phyloP scores from a whole-genome alignment of 306 rosid genomes.

The Clitoria ternatea region DNA sequence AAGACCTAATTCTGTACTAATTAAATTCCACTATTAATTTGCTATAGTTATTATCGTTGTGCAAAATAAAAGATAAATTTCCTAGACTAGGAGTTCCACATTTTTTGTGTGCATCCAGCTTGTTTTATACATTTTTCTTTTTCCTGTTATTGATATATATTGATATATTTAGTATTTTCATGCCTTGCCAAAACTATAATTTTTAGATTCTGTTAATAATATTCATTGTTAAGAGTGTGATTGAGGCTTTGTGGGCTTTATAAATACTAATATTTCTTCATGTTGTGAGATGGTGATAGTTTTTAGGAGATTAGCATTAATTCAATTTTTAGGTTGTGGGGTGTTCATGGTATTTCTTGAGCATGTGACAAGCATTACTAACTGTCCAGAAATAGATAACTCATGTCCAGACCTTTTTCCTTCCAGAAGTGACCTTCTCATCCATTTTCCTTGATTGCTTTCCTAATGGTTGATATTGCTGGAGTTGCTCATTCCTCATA shows the following conservation, averaged over 20 bases:
- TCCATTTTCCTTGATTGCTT: conserved; percentile 17
- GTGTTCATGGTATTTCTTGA: neutral
- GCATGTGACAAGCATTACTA: neutral
- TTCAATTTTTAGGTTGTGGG: neutral
- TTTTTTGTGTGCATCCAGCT: conserved; percentile 13
- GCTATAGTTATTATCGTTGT: conserved; percentile 15
- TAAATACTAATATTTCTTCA: conserved; percentile 1
- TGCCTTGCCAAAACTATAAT: neutral
- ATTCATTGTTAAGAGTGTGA: conserved; percentile 4
- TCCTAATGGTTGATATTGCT: neutral
- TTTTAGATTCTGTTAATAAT: neutral
- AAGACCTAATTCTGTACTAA: neutral
- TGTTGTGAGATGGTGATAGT: neutral
- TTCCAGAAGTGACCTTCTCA: neutral
- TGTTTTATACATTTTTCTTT: neutral
- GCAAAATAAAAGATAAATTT: conserved; percentile 11
- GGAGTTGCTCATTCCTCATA: neutral
- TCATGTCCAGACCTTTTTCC: neutral
- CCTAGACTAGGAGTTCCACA: neutral
- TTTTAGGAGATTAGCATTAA: neutral
- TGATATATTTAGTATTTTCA: neutral
- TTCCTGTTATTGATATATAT: neutral
- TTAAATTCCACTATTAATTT: conserved; percentile 13
- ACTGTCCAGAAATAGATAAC: neutral
- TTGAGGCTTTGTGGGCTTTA: conserved; percentile 4